Percentiles rank a stretch among this genome's conserved stretches.
phyloP scores from a whole-genome alignment of 2,329 filamentous ascomycete genomes.

The Phoma herbarum region DNA sequence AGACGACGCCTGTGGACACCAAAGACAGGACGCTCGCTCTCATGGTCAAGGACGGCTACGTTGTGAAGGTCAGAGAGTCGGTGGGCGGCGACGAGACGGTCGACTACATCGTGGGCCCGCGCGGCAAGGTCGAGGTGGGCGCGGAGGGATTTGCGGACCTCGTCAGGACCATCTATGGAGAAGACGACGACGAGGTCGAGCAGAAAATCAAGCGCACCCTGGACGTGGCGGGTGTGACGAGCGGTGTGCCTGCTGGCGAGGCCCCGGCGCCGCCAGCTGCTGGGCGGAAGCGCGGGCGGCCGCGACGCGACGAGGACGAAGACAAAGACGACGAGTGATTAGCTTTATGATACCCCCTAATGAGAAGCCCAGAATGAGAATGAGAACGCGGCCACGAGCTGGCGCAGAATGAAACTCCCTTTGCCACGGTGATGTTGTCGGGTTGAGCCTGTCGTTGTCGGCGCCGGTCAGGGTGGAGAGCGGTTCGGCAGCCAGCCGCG shows the following conservation, averaged over 20 bases:
- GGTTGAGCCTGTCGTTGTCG: too few relatives aligned
- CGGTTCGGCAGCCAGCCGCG: background rate
- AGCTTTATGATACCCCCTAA: background rate
- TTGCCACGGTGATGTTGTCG: background rate
- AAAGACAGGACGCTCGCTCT: constrained; percentile 78
- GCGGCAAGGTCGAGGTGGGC: constrained; percentile 86
- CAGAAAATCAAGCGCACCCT: constrained; percentile 46
- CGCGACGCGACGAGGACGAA: constrained; percentile 19
- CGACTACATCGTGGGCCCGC: constrained; percentile 84
- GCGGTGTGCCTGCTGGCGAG: constrained; percentile 9
- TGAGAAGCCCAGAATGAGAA: constrained; percentile 4
- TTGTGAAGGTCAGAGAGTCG: constrained; percentile 76
- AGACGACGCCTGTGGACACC: constrained; percentile 74
- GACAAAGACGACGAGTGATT: constrained; percentile 3
- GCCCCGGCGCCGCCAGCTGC: constrained; percentile 1
- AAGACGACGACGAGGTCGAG: constrained; percentile 43
- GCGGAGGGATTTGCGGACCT: constrained; percentile 77
- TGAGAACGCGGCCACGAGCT: background rate
- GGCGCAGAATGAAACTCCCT: background rate
- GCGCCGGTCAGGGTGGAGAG: background rate
- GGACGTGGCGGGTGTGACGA: constrained; percentile 35
- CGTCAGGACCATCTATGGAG: constrained; percentile 63
- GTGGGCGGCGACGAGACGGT: constrained; percentile 73
- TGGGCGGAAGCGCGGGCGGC: constrained; percentile 22
- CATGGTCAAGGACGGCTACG: constrained; percentile 83